Evolutionary conservation across 768 basidiomycete genomes (phyloP), one percentile per base, ranked within the genome.

Genomic region (Amanita muscaria): DNA sequence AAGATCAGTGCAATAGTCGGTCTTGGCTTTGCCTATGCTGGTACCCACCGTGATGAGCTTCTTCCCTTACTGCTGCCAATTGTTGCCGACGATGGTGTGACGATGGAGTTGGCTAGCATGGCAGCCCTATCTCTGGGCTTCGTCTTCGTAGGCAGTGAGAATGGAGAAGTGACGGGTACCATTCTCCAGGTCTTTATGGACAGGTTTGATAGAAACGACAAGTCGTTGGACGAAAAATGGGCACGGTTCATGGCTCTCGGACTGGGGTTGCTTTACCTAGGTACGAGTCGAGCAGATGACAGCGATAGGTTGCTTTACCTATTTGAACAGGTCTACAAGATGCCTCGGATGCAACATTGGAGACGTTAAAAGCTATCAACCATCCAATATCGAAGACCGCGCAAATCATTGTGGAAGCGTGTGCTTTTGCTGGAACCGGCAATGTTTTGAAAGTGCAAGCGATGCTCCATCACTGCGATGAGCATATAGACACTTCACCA

Each of bases 171-270:
- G 12, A 84, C 90, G 6, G 79, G 80, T 47, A 80, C 83, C 0
- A 91, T 99, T 45, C 66, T 97, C 57, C 91, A 94, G 66, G 84
- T 87, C 2, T 60, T 99, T 57, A 88, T 93, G 87, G 90, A 94
- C 60, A 70, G 76, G 43, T 66, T 61, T 30, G 73, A 76, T 48
- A 66, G 77, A 25, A 78, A 75, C 1, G 83, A 83, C 45, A 76
- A 77, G 49, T 77, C 80, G 16, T 66, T 98, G 7, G 80, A 83
- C 47, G 91, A 93, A 62, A 96, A 96, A 64, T 99, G 94, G 93
- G 79, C 88, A 2, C 70, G 86, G 40, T 99, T 91, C 62, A 77
- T 97, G 76, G 83, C 74, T 8, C 67, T 99, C 29, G 94, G 91
- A 15, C 67, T 99, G 30, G 96, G 87, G 2, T 66, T 99, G 51